Evolutionary conservation across 257 asterid genomes (phyloP), one percentile per base, ranked within the genome.

Genomic region (Primulina eburnea): DNA sequence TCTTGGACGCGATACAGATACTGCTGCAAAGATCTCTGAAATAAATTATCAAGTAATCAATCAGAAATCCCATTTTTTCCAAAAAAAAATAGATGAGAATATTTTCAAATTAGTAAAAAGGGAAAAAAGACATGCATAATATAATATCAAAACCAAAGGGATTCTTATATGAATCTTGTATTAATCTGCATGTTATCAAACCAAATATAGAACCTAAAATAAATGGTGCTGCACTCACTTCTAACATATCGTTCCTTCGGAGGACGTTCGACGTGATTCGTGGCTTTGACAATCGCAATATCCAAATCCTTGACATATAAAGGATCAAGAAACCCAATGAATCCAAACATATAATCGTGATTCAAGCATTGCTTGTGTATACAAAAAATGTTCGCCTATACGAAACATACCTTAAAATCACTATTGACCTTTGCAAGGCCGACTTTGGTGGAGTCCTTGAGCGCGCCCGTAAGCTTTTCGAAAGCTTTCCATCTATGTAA

Each of bases 381-480:
- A 50, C 20, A 7, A 14, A 21, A 38, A 0, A 38, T 9, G 4
- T 38, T 38, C 50, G 50, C 10, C 2, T 35, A 7, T 8, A 35
- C 18, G n/a, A 2, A 7, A 11, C 63, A 29, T 62, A 90, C 98
- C 97, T 92, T 92, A 85, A 92, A 92, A 20, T 88, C 94, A 82
- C 97, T 90, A 60, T 92, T 90, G 85, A 92, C 97, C 77, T 88
- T 90, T 78, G 97, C 97, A n/a, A 90, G 87, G 89, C 96, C 92
- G 76, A 92, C 98, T 70, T 71, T 87, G 75, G 97, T 92, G 70
- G 98, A 90, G 75, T 92, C 98, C 80, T 92, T 92, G 60, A 92
- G 95, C 50, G 95, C 96, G n/a, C 55, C 96, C 96, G 68, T 88
- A 92, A n/a, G 97, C 98, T 78, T 90, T 92, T 65, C 98, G 73